Percentiles rank a stretch among this genome's conserved stretches.
phyloP scores from a whole-genome alignment of 2,329 filamentous ascomycete species.

The Nemania sp. region DNA sequence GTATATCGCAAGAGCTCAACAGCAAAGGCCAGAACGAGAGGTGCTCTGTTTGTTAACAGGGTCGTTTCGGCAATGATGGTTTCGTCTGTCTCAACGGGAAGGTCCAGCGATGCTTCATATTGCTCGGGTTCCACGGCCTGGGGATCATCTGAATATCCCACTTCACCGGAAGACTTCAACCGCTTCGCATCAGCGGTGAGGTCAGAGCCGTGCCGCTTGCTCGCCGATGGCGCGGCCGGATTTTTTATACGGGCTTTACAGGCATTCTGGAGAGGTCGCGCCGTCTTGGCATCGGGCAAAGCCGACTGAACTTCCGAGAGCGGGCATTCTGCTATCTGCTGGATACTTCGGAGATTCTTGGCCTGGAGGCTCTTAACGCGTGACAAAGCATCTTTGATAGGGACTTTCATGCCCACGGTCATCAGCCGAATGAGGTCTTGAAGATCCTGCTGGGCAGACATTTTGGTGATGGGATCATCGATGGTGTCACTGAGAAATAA shows the following conservation, averaged over 20 bases:
- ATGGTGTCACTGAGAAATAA: neutral
- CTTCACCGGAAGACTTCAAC: slow-evolving; percentile 31
- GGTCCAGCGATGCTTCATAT: slow-evolving; percentile 62
- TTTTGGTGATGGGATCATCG: slow-evolving; percentile 32
- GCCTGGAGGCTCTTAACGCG: slow-evolving; percentile 61
- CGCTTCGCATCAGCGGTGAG: slow-evolving; percentile 40
- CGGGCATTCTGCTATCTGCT: slow-evolving; percentile 57
- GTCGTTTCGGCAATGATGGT: slow-evolving; percentile 59
- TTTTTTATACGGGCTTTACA: slow-evolving; percentile 58
- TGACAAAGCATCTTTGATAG: slow-evolving; percentile 61
- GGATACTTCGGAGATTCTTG: slow-evolving; percentile 57
- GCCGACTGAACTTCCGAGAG: slow-evolving; percentile 49
- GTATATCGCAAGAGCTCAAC: slow-evolving; percentile 64
- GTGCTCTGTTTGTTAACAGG: slow-evolving; percentile 77
- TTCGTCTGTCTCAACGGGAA: slow-evolving; percentile 63
- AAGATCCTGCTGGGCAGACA: slow-evolving; percentile 61
- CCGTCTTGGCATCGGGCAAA: slow-evolving; percentile 52
- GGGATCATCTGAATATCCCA: slow-evolving; percentile 37
- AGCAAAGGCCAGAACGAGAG: slow-evolving; percentile 68
- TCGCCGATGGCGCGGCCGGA: slow-evolving; percentile 25
- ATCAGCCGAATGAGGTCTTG: slow-evolving; percentile 64
- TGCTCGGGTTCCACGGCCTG: slow-evolving; percentile 54
- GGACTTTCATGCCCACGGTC: slow-evolving; percentile 58
- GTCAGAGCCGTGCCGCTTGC: slow-evolving; percentile 41
- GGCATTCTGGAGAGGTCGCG: slow-evolving; percentile 55